Conservation (phyloP, 78 protist species). For the Monosiga brevicollis region DNA sequence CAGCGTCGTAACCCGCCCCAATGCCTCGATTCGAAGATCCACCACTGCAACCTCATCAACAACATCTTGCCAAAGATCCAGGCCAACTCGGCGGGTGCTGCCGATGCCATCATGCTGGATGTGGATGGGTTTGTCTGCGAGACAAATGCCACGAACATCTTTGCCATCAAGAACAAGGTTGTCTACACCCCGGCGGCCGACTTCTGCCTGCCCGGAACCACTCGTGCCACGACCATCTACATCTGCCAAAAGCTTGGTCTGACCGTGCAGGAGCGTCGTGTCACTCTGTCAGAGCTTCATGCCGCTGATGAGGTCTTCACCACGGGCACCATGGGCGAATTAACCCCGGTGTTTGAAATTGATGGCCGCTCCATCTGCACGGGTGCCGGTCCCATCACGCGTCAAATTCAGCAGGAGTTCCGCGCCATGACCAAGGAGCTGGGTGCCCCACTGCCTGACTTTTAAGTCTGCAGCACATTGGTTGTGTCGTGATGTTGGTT, state of each 20-base stretch:
- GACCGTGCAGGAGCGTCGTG: not conserved
- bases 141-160: not conserved
- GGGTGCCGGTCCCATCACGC: not conserved
- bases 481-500: too few species aligned
- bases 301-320: not conserved
- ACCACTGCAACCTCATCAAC: not conserved
- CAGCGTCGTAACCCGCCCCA: not conserved
- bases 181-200: not conserved
- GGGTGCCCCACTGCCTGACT: not conserved
- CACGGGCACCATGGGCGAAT: not conserved
- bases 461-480: too few species aligned
- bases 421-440: not conserved
- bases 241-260: not conserved
- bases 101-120: not conserved
- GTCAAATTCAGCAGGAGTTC: not conserved
- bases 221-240: not conserved
- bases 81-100: not conserved
- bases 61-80: not conserved
- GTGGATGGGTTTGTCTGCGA: not conserved
- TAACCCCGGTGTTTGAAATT: not conserved
- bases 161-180: not conserved
- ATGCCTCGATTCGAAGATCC: not conserved
- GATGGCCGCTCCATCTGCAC: not conserved
- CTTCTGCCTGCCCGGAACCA: not conserved
- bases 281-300: not conserved